Evolutionary conservation across 306 rosid species (phyloP).

Genomic region (Quercus ilex): DNA sequence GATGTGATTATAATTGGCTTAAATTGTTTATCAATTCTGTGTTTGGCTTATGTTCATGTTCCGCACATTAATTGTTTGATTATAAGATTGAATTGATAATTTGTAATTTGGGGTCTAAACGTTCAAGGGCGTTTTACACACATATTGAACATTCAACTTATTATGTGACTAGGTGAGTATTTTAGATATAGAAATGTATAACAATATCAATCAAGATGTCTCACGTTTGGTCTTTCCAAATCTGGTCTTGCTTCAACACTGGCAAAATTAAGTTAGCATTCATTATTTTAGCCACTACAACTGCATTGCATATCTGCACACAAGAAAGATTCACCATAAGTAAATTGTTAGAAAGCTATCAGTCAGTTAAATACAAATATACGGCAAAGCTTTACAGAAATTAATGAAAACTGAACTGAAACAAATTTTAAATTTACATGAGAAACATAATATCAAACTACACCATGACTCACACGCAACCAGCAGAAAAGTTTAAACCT

Average conservation of each 20-base stretch:
- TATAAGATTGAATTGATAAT: no score
- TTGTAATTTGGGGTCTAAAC: no score
- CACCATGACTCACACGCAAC: neutral
- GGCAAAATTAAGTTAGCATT: conserved; percentile 97
- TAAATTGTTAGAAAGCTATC: neutral
- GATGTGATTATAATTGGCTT: no score
- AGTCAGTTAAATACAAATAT: conserved; percentile 7
- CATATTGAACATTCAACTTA: no score
- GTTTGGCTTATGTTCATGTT: no score
- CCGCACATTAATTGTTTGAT: no score
- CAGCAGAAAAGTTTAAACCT: neutral
- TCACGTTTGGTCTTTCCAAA: conserved; percentile 99
- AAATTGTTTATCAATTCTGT: no score
- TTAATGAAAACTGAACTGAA: neutral
- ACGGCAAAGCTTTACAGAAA: neutral
- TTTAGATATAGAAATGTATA: neutral
- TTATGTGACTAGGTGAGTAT: neutral
- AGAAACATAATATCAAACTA: neutral
- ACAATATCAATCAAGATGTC: conserved; percentile 18
- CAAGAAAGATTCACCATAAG: conserved; percentile 8
- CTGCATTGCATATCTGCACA: conserved; percentile 33
- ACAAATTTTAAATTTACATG: neutral
- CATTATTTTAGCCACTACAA: conserved; percentile 96
- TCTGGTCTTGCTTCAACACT: conserved; percentile 96
- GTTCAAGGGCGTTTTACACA: no score